Percentiles rank a stretch among this genome's conserved stretches.
Conservation (phyloP, 2,329 filamentous ascomycete species). For the Sclerotiophoma versabilis region DNA sequence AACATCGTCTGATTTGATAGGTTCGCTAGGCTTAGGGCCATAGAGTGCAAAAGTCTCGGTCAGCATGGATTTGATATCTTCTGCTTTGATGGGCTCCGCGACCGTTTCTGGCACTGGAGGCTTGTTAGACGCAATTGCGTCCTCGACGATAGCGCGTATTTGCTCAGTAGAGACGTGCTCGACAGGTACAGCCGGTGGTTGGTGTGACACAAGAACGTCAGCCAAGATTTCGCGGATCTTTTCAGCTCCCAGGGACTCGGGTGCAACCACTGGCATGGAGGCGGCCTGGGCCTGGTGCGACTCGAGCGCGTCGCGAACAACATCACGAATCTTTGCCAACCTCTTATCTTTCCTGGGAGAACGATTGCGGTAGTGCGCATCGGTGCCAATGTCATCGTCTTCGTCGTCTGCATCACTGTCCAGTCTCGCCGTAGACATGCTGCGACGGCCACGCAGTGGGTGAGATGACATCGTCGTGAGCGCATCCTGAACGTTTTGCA, state of each 20-base stretch:
- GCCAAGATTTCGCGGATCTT: conserved; percentile 70
- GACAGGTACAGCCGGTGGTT: conserved; percentile 37
- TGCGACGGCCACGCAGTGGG: conserved; percentile 63
- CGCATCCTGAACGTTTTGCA: conserved; percentile 77
- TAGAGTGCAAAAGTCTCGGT: conserved; percentile 31
- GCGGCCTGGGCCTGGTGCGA: conserved; percentile 50
- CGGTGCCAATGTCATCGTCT: conserved; percentile 71
- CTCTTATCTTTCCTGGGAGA: conserved; percentile 82
- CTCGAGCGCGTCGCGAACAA: conserved; percentile 68
- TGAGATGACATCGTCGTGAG: conserved; percentile 65
- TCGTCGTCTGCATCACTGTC: conserved; percentile 96
- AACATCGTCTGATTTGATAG: conserved; percentile 51
- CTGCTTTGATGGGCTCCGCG: conserved; percentile 33
- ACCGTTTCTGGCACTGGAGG: conserved; percentile 24
- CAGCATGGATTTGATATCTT: conserved; percentile 39
- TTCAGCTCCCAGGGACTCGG: conserved; percentile 61
- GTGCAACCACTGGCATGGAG: conserved; percentile 34
- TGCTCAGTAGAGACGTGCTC: conserved; percentile 68
- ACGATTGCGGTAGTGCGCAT: conserved; percentile 67
- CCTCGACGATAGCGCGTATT: conserved; percentile 67
- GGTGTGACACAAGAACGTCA: conserved; percentile 66
- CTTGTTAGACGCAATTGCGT: conserved; percentile 64
- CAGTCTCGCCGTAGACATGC: conserved; percentile 69
- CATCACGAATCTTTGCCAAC: conserved; percentile 75
- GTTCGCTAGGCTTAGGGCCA: conserved; percentile 38